Conservation (phyloP, 2,329 filamentous ascomycete genomes). For the Diaporthe caulivora region DNA sequence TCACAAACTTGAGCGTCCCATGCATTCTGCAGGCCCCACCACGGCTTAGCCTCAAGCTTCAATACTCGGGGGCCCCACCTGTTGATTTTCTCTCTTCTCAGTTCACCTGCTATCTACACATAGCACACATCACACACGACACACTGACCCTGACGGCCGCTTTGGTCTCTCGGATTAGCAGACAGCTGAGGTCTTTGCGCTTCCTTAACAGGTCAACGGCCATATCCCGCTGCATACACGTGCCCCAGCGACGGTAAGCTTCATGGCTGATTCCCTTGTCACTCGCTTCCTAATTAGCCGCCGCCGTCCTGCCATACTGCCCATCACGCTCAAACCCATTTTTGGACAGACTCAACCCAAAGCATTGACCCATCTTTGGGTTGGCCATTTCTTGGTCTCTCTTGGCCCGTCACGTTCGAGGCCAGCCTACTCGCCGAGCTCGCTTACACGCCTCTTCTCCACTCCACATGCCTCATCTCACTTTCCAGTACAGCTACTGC, state of each 20-base stretch:
- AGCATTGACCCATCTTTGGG: neutral
- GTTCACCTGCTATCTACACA: too few species aligned
- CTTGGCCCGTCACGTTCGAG: conserved; percentile 3
- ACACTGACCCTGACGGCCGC: neutral
- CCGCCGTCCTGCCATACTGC: neutral
- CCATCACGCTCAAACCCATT: neutral
- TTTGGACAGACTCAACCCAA: neutral
- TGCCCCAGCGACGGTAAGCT: conserved; percentile 1
- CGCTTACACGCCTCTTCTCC: neutral
- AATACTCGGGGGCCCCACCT: neutral
- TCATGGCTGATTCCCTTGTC: neutral
- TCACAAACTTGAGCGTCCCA: neutral
- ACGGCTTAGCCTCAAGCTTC: too few species aligned
- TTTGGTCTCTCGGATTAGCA: neutral
- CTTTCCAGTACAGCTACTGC: neutral
- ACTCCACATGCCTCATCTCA: neutral
- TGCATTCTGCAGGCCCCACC: neutral
- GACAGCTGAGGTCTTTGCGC: neutral
- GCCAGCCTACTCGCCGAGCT: neutral
- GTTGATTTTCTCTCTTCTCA: conserved; percentile 10
- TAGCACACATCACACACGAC: too few species aligned
- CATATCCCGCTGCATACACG: neutral
- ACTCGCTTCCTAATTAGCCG: too few species aligned
- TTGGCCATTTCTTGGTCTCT: neutral
- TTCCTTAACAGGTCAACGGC: neutral